Evolutionary conservation across 176 grass and related monocot species (phyloP).

Genomic region (Juncus inflexus): DNA sequence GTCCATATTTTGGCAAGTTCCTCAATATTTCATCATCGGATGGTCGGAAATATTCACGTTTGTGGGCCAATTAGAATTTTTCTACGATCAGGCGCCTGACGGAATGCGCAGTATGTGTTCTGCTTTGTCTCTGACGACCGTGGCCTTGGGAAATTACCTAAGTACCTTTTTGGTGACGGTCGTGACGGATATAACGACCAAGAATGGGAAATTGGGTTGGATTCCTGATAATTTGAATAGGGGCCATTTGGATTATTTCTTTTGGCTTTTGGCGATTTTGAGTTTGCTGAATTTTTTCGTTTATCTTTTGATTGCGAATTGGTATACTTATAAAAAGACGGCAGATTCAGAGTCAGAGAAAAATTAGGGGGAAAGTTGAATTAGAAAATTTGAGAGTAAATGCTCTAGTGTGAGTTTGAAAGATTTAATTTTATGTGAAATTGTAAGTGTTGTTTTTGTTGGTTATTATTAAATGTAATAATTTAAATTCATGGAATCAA

Average conservation of each 20-base stretch:
- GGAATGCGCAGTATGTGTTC: constrained; percentile 76
- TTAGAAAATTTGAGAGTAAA: too few relatives aligned
- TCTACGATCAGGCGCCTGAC: constrained; percentile 91
- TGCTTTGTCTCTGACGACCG: constrained; percentile 69
- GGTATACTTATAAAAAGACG: constrained; percentile 91
- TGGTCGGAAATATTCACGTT: constrained; percentile 73
- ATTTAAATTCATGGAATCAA: too few relatives aligned
- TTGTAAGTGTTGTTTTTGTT: too few relatives aligned
- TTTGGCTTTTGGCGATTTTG: constrained; percentile 65
- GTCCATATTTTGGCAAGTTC: constrained; percentile 87
- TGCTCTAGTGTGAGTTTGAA: too few relatives aligned
- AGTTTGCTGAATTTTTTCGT: constrained; percentile 54
- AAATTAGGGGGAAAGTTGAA: too few relatives aligned
- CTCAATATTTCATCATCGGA: constrained; percentile 79
- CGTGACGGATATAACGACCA: constrained; percentile 44
- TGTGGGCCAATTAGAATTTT: constrained; percentile 80
- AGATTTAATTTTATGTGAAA: too few relatives aligned
- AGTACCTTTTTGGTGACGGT: constrained; percentile 76
- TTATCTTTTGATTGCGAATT: constrained; percentile 56
- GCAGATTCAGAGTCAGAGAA: constrained; percentile 11
- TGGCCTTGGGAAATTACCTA: constrained; percentile 60
- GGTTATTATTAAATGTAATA: too few relatives aligned
- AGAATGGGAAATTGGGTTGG: constrained; percentile 51
- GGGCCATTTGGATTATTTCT: constrained; percentile 86
- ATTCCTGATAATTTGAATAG: constrained; percentile 76